Conservation (phyloP, 2,329 filamentous ascomycete genomes). For the Orbilia oligospora region DNA sequence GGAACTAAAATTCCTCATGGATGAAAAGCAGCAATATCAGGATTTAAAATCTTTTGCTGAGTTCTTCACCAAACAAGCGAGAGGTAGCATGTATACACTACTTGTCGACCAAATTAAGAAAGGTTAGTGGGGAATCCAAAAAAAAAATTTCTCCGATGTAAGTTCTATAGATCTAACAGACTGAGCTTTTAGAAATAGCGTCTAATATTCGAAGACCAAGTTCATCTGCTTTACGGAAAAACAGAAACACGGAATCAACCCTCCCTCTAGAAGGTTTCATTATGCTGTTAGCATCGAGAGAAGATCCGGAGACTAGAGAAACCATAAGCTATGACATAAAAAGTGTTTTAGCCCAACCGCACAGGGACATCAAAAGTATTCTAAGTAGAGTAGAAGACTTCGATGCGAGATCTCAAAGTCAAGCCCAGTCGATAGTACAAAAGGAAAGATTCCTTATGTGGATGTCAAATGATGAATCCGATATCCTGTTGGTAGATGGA, state of each 20-base stretch:
- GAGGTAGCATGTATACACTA: conserved; percentile 8
- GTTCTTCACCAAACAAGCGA: conserved; percentile 1
- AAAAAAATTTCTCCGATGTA: neutral
- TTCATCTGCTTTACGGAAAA: neutral
- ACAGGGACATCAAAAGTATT: conserved; percentile 7
- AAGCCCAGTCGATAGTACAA: conserved; percentile 8
- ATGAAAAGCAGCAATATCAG: conserved; percentile 5
- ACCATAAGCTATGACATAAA: neutral
- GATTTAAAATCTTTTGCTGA: conserved; percentile 7
- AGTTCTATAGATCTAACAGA: neutral
- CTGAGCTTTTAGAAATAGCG: neutral
- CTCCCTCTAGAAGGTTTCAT: conserved; percentile 11
- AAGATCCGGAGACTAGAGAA: neutral
- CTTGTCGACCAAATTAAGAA: conserved; percentile 1
- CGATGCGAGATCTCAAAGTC: conserved; percentile 12
- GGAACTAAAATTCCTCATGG: conserved; percentile 6
- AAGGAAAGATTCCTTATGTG: conserved; percentile 19
- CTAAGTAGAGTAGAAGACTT: conserved; percentile 13
- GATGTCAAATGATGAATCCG: conserved; percentile 9
- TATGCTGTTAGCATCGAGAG: conserved; percentile 14
- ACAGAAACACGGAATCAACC: neutral
- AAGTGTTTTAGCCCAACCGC: neutral
- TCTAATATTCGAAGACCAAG: neutral
- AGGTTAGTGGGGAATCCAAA: neutral
- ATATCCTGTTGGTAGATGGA: conserved; percentile 7